Evolutionary conservation across 2,329 filamentous ascomycete genomes (phyloP).

Genomic region (Nemania diffusa): DNA sequence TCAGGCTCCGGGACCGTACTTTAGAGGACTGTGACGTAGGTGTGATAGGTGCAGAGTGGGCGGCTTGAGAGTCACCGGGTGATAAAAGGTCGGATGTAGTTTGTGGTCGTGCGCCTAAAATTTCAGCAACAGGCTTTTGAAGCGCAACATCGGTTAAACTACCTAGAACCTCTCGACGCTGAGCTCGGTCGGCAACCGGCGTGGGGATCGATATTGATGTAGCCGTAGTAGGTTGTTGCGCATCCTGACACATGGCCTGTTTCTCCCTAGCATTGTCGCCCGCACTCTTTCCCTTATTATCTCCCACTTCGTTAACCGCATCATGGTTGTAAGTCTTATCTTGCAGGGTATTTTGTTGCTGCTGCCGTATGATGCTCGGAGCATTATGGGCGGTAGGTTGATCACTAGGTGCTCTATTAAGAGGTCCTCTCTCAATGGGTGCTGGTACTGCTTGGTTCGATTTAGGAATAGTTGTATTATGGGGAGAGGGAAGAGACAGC

Average conservation of each 20-base stretch:
- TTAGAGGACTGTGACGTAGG: conserved; percentile 47
- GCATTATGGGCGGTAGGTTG: background rate
- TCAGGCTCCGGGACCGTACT: conserved; percentile 48
- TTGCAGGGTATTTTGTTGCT: background rate
- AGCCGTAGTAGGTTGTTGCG: conserved; percentile 1
- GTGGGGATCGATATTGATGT: conserved; percentile 9
- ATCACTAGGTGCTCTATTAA: background rate
- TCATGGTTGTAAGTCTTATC: background rate
- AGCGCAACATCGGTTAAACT: conserved; percentile 43
- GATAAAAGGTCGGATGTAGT: conserved; percentile 21
- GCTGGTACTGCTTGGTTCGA: background rate
- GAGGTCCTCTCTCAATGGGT: background rate
- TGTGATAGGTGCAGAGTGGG: conserved; percentile 42
- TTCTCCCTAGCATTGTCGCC: background rate
- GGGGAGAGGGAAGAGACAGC: background rate
- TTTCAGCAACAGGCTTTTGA: conserved; percentile 49
- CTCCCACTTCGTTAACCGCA: background rate
- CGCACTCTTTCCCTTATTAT: background rate
- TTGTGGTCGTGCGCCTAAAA: conserved; percentile 43
- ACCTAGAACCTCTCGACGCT: conserved; percentile 14
- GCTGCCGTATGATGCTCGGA: background rate
- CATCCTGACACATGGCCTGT: background rate
- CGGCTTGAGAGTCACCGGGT: conserved; percentile 38
- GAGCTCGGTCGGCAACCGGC: conserved; percentile 1
- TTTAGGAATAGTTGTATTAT: background rate